Conservation (phyloP, 805 yeast genomes). For the Sugiyamaella chiloensis region DNA sequence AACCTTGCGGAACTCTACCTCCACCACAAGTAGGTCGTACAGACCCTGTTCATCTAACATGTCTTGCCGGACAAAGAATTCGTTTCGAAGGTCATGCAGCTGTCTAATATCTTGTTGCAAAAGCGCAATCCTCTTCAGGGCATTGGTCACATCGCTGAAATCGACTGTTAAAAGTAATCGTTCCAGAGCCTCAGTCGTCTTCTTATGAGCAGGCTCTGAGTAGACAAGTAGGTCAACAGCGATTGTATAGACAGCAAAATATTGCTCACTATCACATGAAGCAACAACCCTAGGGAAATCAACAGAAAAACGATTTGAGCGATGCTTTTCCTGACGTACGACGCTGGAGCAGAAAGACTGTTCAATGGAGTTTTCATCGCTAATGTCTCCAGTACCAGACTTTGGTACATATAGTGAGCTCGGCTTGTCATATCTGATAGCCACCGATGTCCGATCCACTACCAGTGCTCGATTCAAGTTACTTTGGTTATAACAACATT, state of each 20-base stretch:
- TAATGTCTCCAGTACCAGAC: slow-evolving; percentile 11
- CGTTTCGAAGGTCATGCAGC: slow-evolving; percentile 42
- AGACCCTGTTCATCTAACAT: slow-evolving; percentile 39
- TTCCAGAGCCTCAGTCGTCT: slow-evolving; percentile 55
- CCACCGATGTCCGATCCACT: slow-evolving; percentile 60
- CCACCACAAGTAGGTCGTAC: slow-evolving; percentile 28
- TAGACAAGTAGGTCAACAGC: slow-evolving; percentile 63
- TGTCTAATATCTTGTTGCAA: slow-evolving; percentile 49
- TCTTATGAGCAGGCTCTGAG: slow-evolving; percentile 64
- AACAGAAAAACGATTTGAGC: slow-evolving; percentile 49
- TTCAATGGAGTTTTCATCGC: slow-evolving; percentile 13
- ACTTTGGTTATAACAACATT: slow-evolving; percentile 57
- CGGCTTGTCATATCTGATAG: slow-evolving; percentile 56
- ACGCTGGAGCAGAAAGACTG: slow-evolving; percentile 19
- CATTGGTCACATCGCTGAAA: slow-evolving; percentile 53
- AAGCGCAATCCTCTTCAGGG: slow-evolving; percentile 45
- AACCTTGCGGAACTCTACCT: slow-evolving; percentile 30
- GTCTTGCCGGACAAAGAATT: slow-evolving; percentile 48
- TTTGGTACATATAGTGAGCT: slow-evolving; percentile 42
- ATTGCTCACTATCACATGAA: slow-evolving; percentile 70
- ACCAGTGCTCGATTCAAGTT: slow-evolving; percentile 49
- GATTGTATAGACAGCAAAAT: slow-evolving; percentile 61
- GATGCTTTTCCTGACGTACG: slow-evolving; percentile 22
- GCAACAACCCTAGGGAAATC: slow-evolving; percentile 70
- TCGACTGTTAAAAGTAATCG: slow-evolving; percentile 69